phyloP scores from a whole-genome alignment of 306 rosid genomes.

The Trifolium pratense region DNA sequence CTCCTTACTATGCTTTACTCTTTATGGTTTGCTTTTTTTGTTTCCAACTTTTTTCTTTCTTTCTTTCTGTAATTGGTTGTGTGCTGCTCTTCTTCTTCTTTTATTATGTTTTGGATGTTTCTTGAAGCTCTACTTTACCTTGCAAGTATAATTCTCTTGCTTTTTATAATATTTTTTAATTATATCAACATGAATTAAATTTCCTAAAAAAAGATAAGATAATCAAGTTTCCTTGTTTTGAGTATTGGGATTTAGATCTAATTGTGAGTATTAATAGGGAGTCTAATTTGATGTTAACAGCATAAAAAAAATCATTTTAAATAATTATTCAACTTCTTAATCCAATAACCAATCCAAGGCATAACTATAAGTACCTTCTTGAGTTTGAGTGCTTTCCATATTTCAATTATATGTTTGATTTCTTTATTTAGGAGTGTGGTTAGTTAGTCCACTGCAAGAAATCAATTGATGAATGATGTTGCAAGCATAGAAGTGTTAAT shows the following conservation, averaged over 20 bases:
- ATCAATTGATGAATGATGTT: neutral
- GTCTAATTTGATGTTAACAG: neutral
- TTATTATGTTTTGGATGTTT: conserved; percentile 20
- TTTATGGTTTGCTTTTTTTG: neutral
- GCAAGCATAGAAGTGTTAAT: neutral
- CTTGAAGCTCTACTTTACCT: conserved; percentile 36
- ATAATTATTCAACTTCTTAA: neutral
- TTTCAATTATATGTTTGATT: neutral
- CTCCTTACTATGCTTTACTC: conserved; percentile 22
- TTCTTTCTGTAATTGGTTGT: neutral
- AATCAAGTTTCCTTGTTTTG: neutral
- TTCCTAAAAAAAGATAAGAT: neutral
- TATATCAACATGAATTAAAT: neutral
- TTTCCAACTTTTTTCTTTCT: neutral
- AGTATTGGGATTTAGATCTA: conserved; percentile 19
- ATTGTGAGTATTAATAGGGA: neutral
- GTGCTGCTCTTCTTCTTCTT: conserved; percentile 2
- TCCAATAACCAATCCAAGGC: neutral
- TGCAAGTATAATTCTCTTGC: neutral
- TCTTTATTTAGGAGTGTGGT: neutral
- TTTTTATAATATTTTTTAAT: too few relatives aligned
- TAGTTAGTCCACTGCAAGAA: neutral
- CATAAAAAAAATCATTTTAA: neutral
- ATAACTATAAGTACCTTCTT: neutral
- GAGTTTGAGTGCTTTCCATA: neutral